These are phyloP conservation scores for Larix kaempferi DNA, from an alignment of 75 land plant species.

Conservation along the genomic window DNA sequence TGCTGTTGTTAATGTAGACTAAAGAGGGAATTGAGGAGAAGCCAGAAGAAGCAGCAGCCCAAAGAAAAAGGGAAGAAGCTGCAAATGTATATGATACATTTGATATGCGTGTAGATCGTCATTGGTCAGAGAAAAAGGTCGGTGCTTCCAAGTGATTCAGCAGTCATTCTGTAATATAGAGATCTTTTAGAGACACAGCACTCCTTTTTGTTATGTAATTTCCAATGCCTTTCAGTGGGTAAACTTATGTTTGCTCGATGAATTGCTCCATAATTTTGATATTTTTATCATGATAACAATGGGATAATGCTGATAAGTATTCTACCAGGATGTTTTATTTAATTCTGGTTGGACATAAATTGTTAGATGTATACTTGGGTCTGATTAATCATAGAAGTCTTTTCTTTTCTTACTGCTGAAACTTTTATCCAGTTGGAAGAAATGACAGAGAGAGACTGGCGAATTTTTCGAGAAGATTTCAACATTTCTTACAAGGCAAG, in stretches of 20 bases:
- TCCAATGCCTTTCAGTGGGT: not conserved
- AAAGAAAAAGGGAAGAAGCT: constrained; percentile 71
- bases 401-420: not conserved
- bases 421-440: constrained; percentile 62
- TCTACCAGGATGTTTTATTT: not conserved
- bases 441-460: constrained; percentile 99
- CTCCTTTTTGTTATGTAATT: not conserved
- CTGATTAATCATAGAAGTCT: not conserved
- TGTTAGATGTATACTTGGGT: constrained; percentile 1
- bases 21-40: constrained; percentile 88
- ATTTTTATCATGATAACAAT: not conserved
- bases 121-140: constrained; percentile 94
- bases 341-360: not conserved
- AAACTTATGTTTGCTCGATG: not conserved
- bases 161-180: not conserved
- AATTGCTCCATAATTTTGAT: not conserved
- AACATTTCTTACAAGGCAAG: constrained; percentile 90
- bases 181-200: not conserved
- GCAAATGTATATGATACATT: constrained; percentile 88
- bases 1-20: constrained; percentile 11
- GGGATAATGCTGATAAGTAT: not conserved
- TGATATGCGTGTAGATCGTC: constrained; percentile 97
- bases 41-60: constrained; percentile 90
- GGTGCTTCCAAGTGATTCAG: not conserved
- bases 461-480: constrained; percentile 94